Evolutionary conservation across 139 green algal genomes (phyloP).

Genomic region (Pseudopediastrum boryanum): DNA sequence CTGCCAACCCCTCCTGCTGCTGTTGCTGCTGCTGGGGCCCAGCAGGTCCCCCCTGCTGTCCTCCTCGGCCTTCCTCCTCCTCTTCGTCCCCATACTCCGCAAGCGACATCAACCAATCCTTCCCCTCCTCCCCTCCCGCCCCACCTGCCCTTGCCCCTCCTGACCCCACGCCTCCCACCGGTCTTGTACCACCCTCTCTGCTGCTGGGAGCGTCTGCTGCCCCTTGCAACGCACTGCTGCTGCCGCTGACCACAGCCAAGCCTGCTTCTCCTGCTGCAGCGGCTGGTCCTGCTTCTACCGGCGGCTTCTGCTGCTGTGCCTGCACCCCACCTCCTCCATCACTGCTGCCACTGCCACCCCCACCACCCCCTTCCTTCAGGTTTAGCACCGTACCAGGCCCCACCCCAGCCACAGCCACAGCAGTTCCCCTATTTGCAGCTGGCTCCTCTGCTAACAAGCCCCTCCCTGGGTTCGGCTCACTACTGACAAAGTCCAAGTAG

Average conservation of each 20-base stretch:
- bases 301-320: too few relatives aligned
- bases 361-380: too few relatives aligned
- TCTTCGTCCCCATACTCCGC: slow-evolving; percentile 39
- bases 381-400: too few relatives aligned
- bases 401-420: too few relatives aligned
- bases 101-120: slow-evolving; percentile 14
- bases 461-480: too few relatives aligned
- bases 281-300: too few relatives aligned
- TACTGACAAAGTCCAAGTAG: background rate
- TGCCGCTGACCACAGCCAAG: background rate
- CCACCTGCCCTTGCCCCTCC: background rate
- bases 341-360: too few relatives aligned
- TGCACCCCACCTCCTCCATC: too few relatives aligned
- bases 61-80: slow-evolving; percentile 7
- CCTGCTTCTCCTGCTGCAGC: slow-evolving; percentile 9
- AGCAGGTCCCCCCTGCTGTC: background rate
- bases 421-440: too few relatives aligned
- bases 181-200: background rate
- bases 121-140: background rate
- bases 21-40: background rate
- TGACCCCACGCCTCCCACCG: background rate
- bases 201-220: too few relatives aligned
- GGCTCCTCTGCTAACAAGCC: too few relatives aligned
- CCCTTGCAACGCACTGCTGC: background rate
- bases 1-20: slow-evolving; percentile 6